Evolutionary conservation across 345 rosid genomes (phyloP), one percentile per base, ranked within the genome.

Genomic region (Citrus australasica): DNA sequence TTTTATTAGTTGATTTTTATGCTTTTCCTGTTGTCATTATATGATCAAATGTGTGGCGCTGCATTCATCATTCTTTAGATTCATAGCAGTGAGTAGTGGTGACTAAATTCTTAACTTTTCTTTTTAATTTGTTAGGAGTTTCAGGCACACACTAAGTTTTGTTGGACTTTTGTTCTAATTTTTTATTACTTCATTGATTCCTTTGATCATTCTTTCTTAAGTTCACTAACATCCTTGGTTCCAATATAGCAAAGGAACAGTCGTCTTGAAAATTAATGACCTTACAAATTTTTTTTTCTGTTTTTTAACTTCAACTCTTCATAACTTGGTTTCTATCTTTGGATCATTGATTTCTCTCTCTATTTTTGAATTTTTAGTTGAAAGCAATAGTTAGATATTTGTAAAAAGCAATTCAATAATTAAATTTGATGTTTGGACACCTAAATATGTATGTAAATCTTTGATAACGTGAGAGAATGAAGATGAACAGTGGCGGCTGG

Each of bases 81-180:
- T 56, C 37, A 25, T 63, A 61, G 51, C 81, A 83, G 78, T 16
- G 56, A 24, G 21, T 78, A 73, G 79, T 82, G 80, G 84, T 75
- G 82, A 78, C 5, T 22, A 24, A 27, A 32, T 51, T 78, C 73
- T 67, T 40, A 28, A 7, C 70, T 46, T 58, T 73, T 7, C 32
- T 64, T 24, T 32, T 19, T 67, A 46, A 38, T 40, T 13, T 42
- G 73, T 61, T 69, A 68, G 61, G 78, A 69, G 74, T 66, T 37
- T 25, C 11, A 75, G 74, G 63, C 69, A 55, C 63, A 77, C 84
- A 83, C 85, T 80, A 83, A 37, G 82, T 81, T 65, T 77, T 83
- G 83, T 85, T 81, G 81, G 86, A 37, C n/a, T 28, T 76, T 61
- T 62, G 60, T 66, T 66, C 28, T 67, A 32, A 33, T n/a, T 81